A percentile compares a stretch with the other conserved stretches of the same genome.
phyloP scores from a whole-genome alignment of 2,329 filamentous ascomycete species.

The Metarhizium brunneum region DNA sequence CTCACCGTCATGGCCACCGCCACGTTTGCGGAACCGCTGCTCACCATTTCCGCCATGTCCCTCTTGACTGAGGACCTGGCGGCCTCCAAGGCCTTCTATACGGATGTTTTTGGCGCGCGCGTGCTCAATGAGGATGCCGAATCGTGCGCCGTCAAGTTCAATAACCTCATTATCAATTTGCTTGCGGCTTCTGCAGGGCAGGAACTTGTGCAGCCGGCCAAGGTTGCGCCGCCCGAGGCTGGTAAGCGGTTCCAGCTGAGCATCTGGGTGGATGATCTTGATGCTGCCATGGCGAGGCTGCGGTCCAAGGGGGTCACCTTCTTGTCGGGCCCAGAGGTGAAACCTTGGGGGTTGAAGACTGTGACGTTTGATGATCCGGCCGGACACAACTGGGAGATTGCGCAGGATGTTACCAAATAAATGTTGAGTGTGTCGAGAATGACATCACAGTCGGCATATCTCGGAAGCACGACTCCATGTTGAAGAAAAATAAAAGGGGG shows the following conservation, averaged over 20 bases:
- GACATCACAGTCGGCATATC: not conserved
- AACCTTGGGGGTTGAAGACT: constrained; percentile 7
- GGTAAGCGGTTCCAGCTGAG: constrained; percentile 5
- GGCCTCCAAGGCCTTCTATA: not conserved
- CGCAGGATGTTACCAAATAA: not conserved
- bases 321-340: constrained; percentile 4
- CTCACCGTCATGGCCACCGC: not conserved
- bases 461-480: no score
- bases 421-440: no score
- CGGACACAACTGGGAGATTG: constrained; percentile 6
- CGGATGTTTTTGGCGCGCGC: constrained; percentile 7
- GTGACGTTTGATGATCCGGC: constrained; percentile 9
- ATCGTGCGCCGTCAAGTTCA: constrained; percentile 9
- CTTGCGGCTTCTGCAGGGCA: not conserved
- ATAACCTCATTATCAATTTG: constrained; percentile 7
- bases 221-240: not conserved
- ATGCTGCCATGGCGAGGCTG: constrained; percentile 7
- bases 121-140: constrained; percentile 8
- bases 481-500: not conserved
- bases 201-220: not conserved
- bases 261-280: constrained; percentile 9
- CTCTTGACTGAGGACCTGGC: constrained; percentile 3
- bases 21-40: not conserved
- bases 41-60: constrained; percentile 6
- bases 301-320: constrained; percentile 5